These are phyloP conservation scores for Botrytis galanthina DNA, from an alignment of 2,329 filamentous ascomycete genomes.

Conservation along the genomic window DNA sequence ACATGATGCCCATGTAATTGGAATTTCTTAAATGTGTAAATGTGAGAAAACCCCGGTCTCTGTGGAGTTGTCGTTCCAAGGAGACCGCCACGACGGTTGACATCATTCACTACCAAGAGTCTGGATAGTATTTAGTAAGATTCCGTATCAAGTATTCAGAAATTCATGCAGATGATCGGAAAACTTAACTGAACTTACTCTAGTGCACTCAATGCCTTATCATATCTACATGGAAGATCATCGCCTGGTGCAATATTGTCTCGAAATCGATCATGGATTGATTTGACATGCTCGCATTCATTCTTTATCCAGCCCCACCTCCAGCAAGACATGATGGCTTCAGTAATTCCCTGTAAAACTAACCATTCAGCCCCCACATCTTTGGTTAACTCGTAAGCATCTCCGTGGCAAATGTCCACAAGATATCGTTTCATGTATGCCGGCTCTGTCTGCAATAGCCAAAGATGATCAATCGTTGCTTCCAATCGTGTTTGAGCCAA, in stretches of 20 bases:
- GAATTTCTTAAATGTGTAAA: neutral
- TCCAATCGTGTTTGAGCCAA: slow-evolving; percentile 5
- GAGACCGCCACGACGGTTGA: neutral
- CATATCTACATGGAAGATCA: neutral
- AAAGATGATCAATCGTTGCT: slow-evolving; percentile 19
- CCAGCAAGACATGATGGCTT: neutral
- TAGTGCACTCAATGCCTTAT: neutral
- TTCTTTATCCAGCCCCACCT: neutral
- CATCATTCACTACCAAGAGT: neutral
- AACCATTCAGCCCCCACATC: neutral
- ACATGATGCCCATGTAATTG: neutral
- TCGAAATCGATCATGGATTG: neutral
- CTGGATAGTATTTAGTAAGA: neutral
- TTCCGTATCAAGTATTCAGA: neutral
- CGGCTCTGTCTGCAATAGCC: slow-evolving; percentile 20
- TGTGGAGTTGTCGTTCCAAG: neutral
- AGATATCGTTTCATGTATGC: slow-evolving; percentile 14
- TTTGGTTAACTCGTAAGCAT: neutral
- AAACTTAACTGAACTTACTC: neutral
- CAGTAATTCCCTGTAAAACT: neutral
- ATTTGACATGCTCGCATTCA: neutral
- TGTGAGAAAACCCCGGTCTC: slow-evolving; percentile 1
- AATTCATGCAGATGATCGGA: too few relatives aligned
- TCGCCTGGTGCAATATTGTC: neutral
- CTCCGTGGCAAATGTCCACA: neutral